Conservation (phyloP, 2,329 filamentous ascomycete species). For the Cyclaneusma minus region DNA sequence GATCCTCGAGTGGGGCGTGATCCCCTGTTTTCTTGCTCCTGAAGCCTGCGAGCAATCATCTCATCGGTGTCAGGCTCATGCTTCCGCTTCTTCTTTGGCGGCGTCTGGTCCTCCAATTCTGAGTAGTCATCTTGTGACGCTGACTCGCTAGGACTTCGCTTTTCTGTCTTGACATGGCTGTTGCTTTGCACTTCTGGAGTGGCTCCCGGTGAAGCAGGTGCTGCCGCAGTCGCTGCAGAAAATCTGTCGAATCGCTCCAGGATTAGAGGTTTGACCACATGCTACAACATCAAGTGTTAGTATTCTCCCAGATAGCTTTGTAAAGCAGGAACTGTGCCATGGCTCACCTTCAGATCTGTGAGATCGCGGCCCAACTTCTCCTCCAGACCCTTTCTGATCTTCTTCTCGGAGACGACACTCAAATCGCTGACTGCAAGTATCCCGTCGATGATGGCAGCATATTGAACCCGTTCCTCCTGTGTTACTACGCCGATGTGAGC, state of each 20-base stretch:
- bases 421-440: conserved; percentile 21
- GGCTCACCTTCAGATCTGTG: conserved; percentile 21
- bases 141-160: conserved; percentile 4
- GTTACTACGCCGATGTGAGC: too few species aligned
- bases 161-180: conserved; percentile 10
- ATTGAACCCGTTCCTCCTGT: conserved; percentile 16
- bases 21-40: conserved; percentile 74
- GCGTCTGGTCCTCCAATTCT: conserved; percentile 25
- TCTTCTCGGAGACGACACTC: conserved; percentile 21
- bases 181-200: conserved; percentile 3
- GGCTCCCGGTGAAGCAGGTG: conserved; percentile 7
- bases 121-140: conserved; percentile 11
- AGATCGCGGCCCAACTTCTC: conserved; percentile 19
- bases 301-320: neutral
- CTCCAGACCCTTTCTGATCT: conserved; percentile 20
- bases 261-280: conserved; percentile 35
- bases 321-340: neutral
- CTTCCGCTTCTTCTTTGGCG: conserved; percentile 49
- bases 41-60: conserved; percentile 69
- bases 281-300: conserved; percentile 18
- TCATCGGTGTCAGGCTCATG: conserved; percentile 66
- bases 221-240: conserved; percentile 12
- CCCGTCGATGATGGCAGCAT: conserved; percentile 21
- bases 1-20: conserved; percentile 63
- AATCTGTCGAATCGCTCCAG: conserved; percentile 37